phyloP scores from a whole-genome alignment of 306 rosid genomes.

The Argentina anserina region DNA sequence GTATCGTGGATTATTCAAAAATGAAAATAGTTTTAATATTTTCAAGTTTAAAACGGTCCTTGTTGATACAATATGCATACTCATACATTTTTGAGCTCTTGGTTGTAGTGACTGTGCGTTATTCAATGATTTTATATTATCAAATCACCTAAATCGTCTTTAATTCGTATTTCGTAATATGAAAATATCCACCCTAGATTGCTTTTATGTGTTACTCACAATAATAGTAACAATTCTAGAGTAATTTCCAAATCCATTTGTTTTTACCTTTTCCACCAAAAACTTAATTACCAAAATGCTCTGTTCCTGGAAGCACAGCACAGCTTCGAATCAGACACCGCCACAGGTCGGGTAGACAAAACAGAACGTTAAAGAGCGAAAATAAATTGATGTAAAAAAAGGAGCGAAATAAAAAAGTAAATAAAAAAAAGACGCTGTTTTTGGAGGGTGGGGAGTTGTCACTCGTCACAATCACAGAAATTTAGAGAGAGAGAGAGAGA shows the following conservation, averaged over 20 bases:
- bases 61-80: too few species aligned
- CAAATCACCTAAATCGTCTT: too few species aligned
- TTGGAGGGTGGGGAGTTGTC: conserved; percentile 45
- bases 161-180: not conserved
- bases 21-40: too few species aligned
- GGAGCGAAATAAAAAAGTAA: not conserved
- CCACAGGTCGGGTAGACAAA: conserved; percentile 27
- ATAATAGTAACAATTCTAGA: not conserved
- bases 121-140: too few species aligned
- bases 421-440: conserved; percentile 12
- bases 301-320: not conserved
- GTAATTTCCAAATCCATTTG: not conserved
- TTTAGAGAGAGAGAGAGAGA: conserved; percentile 15
- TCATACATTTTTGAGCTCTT: too few species aligned
- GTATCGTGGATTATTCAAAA: too few species aligned
- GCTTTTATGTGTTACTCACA: not conserved
- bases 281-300: not conserved
- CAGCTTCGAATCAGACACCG: not conserved
- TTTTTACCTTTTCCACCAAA: not conserved
- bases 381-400: too few species aligned
- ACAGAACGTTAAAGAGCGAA: not conserved
- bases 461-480: conserved; percentile 40
- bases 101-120: too few species aligned
- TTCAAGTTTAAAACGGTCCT: too few species aligned
- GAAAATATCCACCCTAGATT: not conserved